Conservation (phyloP, 2,329 filamentous ascomycete species). For the Alternaria sp. region DNA sequence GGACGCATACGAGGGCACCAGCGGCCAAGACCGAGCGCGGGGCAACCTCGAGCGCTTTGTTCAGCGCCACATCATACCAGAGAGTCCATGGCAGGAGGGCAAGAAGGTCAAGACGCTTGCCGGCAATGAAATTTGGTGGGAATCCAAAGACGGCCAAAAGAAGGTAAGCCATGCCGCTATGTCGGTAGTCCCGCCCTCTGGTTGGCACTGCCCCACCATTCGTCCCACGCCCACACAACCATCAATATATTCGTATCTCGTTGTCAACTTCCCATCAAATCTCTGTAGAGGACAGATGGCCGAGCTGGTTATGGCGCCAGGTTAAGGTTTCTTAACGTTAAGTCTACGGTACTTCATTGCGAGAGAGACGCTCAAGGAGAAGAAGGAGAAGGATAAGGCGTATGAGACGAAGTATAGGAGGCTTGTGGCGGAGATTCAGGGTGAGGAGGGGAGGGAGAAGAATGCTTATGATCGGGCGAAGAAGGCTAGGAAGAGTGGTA, state of each 20-base stretch:
- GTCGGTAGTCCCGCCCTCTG: conserved; percentile 1
- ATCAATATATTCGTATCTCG: conserved; percentile 1
- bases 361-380: conserved; percentile 84
- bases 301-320: conserved; percentile 44
- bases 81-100: conserved; percentile 75
- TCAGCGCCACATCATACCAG: conserved; percentile 79
- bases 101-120: conserved; percentile 71
- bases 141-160: conserved; percentile 70
- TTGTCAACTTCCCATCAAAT: conserved; percentile 4
- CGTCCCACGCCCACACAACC: background rate
- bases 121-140: conserved; percentile 82
- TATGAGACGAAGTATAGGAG: conserved; percentile 97
- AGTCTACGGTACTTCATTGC: conserved; percentile 69
- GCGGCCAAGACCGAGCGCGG: conserved; percentile 77
- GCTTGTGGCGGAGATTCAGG: conserved; percentile 93
- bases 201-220: conserved; percentile 11
- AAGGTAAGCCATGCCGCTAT: conserved; percentile 58
- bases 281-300: conserved; percentile 6
- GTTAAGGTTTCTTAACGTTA: conserved; percentile 35
- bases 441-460: conserved; percentile 83
- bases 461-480: conserved; percentile 92
- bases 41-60: conserved; percentile 81
- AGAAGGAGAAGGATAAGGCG: conserved; percentile 89
- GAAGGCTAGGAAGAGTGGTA: conserved; percentile 67
- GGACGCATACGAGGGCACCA: conserved; percentile 75